Base-by-base conservation (phyloP, 2,329 filamentous ascomycete species). In the Aspergillus tanneri region DNA sequence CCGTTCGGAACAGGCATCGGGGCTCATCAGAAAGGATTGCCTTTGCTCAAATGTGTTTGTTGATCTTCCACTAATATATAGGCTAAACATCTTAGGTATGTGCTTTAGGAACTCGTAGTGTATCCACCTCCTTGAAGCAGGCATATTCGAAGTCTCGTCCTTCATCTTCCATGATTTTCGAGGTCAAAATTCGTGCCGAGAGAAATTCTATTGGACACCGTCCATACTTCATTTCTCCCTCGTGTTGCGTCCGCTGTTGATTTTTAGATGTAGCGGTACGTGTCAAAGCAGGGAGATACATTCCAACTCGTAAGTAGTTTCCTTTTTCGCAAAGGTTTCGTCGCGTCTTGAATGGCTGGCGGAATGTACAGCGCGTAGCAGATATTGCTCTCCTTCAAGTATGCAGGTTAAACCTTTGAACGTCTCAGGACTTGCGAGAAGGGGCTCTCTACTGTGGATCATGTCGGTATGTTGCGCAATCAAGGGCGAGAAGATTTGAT, bases 141-240 rank as follows among this genome's bases (percentile, higher is more conserved):
- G 71, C 71, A 71, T 62, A 58, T 67, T 73, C 71, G 71, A 73
- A 73, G 71, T 67, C 69, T 73, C 64, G 66, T 72, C 56, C 55
- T 59, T 71, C 68, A 63, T 59, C 42, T 54, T 59, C 64, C 59
- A 68, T 70, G 69, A 67, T 67, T 63, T 63, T 69, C 64, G 71
- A 72, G 70, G 70, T 73, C 71, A 73, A 73, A 69, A 64, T 63
- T n/a, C 52, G 57, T 73, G 70, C 70, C 71, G 52, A 73, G 30
- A 72, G 53, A 54, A 57, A 72, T 53, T 55, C 52, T 50, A 54
- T 56, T 55, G 54, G 58, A 64, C 56, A 50, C 45, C 40, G 52
- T 61, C 53, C 50, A 56, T 52, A 55, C 58, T 54, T 43, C 42
- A 47, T 53, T 56, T 61, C 70, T 72, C 68, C 62, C 64, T 71